Base-by-base conservation (phyloP, 192 early-diverging fungal species). In the Endogone sp. region DNA sequence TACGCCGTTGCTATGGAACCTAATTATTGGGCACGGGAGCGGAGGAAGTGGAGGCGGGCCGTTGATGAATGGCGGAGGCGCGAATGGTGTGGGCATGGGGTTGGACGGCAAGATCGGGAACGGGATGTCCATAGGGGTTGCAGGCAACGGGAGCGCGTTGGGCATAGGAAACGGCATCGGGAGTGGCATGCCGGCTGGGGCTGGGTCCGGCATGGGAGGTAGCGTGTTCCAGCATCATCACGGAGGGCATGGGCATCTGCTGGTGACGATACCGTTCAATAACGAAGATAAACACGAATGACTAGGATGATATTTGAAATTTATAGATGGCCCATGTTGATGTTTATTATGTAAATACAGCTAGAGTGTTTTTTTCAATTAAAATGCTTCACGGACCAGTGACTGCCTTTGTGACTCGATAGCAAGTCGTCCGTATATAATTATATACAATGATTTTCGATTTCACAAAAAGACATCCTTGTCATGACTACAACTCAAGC, bases 1-100 rank as follows among this genome's bases (percentile, higher is more conserved):
- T 11, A 82, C 82, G 1, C 86, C 86, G 9, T 20, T 87, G 11
- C 32, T 87, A n/a, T 82, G 86, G 84, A 81, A 75, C 13, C 16
- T 78, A 2, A 71, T 69, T 60, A 22, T 60, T 22, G 24, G 6
- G 9, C 22, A 21, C 10, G 24, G 59, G 24, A 22, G 24, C 59
- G 22, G 10, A 26, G 59, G 59, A 6, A 26, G 4, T 22, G 59
- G 22, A 6, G 59, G 59, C 27, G 59, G 59, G 59, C 37, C 9
- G 37, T n/a, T n/a, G 37, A 49, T 49, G 9, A 49, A 49, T 49
- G 37, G 37, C 37, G 16, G 6, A 6, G 37, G 37, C 37, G 37
- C n/a, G n/a, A n/a, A n/a, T n/a, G n/a, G n/a, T n/a, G n/a, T n/a
- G n/a, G n/a, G n/a, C n/a, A n/a, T n/a, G n/a, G n/a, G n/a, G n/a